Conservation (phyloP, 2,329 filamentous ascomycete species). For the Penicillium sp. region DNA sequence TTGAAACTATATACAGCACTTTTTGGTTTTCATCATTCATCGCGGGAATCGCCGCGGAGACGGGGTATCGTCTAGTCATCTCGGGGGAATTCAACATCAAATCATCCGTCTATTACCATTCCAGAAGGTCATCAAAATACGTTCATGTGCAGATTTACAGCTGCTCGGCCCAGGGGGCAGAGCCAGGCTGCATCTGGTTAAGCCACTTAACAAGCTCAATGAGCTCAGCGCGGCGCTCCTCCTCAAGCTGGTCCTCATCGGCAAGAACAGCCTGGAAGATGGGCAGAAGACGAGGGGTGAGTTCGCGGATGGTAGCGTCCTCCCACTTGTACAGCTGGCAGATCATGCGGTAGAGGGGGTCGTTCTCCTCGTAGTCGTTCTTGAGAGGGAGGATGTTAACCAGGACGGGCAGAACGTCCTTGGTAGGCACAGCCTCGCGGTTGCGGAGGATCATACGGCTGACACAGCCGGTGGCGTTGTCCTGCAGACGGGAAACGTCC, state of each 20-base stretch:
- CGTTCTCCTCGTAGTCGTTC: constrained; percentile 96
- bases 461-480: constrained; percentile 91
- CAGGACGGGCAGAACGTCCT: constrained; percentile 77
- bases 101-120: constrained; percentile 29
- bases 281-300: constrained; percentile 48
- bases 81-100: constrained; percentile 15
- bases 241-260: constrained; percentile 48
- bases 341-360: constrained; percentile 87
- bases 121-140: constrained; percentile 14
- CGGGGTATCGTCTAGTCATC: constrained; percentile 36
- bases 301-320: constrained; percentile 45
- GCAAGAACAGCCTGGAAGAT: constrained; percentile 50
- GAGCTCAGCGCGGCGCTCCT: constrained; percentile 48
- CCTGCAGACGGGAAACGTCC: constrained; percentile 76
- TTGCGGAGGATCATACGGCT: constrained; percentile 89
- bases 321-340: constrained; percentile 68
- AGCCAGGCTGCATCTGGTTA: constrained; percentile 45
- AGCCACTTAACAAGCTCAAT: constrained; percentile 51
- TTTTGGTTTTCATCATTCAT: constrained; percentile 33
- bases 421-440: constrained; percentile 76
- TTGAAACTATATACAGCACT: constrained; percentile 30
- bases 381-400: constrained; percentile 79
- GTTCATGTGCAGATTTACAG: constrained; percentile 24
- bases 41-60: constrained; percentile 23
- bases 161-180: constrained; percentile 41